Percentiles rank a stretch among this genome's conserved stretches.
These are phyloP conservation scores for Celoporthe dispersa DNA, from an alignment of 2,329 filamentous ascomycete genomes.

Conservation along the genomic window DNA sequence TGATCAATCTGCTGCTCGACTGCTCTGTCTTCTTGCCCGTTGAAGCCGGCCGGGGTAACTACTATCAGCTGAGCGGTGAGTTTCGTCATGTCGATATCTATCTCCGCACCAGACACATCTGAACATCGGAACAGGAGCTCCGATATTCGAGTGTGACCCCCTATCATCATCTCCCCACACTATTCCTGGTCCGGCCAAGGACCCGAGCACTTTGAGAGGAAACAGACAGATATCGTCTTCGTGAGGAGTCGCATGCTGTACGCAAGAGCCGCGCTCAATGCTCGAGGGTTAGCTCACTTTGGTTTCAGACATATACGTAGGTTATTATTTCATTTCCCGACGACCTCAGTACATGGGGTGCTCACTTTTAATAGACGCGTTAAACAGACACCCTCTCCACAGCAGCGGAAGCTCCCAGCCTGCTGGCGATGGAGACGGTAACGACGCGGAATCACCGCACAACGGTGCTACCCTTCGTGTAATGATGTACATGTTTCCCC, in stretches of 20 bases:
- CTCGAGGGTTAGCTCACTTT: constrained; percentile 68
- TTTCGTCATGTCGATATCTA: neutral
- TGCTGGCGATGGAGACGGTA: neutral
- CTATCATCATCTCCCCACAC: neutral
- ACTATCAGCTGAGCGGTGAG: constrained; percentile 79
- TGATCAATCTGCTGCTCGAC: constrained; percentile 77
- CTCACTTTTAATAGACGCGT: constrained; percentile 62
- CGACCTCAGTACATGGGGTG: neutral
- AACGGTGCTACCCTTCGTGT: constrained; percentile 65
- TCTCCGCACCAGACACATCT: constrained; percentile 28
- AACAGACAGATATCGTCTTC: constrained; percentile 69
- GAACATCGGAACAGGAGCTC: constrained; percentile 13
- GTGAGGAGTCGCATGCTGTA: constrained; percentile 87
- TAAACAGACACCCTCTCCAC: constrained; percentile 69
- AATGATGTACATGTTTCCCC: constrained; percentile 92
- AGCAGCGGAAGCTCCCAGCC: constrained; percentile 23
- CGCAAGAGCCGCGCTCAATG: constrained; percentile 72
- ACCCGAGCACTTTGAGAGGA: constrained; percentile 30
- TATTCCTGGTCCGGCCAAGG: constrained; percentile 15
- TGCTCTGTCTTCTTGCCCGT: constrained; percentile 75
- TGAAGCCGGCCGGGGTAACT: constrained; percentile 64
- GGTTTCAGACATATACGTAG: constrained; percentile 82
- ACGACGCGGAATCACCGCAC: constrained; percentile 40
- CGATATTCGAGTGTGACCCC: constrained; percentile 26
- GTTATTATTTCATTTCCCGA: constrained; percentile 38